These are phyloP conservation scores for Chlorella sp. DNA, from an alignment of 139 green algal species.

Conservation along the genomic window DNA sequence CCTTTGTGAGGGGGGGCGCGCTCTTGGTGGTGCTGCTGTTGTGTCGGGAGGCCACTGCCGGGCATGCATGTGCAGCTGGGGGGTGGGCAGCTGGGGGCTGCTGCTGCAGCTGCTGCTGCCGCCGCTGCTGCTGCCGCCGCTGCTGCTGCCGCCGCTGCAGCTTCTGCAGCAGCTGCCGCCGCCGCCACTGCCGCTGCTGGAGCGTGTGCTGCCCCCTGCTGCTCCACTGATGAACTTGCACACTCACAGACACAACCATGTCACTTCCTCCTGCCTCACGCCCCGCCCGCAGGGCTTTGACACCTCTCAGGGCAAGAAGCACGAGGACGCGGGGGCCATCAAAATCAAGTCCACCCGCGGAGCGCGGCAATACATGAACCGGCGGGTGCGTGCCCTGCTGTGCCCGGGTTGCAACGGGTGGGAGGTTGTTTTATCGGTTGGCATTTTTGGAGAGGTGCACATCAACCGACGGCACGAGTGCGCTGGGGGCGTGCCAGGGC, in stretches of 20 bases:
- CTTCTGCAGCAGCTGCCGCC: too few relatives aligned
- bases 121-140: not conserved
- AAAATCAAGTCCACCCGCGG: constrained; percentile 75
- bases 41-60: too few relatives aligned
- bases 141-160: too few relatives aligned
- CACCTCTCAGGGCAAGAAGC: constrained; percentile 77
- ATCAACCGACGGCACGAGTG: too few relatives aligned
- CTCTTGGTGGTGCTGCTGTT: too few relatives aligned
- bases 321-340: constrained; percentile 75
- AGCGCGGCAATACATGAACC: constrained; percentile 95
- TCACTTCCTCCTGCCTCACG: not conserved
- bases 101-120: not conserved
- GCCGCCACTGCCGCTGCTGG: too few relatives aligned
- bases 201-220: not conserved
- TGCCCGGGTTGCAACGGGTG: too few relatives aligned
- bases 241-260: not conserved
- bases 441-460: too few relatives aligned
- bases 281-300: constrained; percentile 66
- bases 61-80: too few relatives aligned
- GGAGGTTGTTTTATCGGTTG: too few relatives aligned
- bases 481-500: not conserved
- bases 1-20: constrained; percentile 65
- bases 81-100: not conserved
- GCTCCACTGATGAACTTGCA: not conserved
- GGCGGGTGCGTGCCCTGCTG: constrained; percentile 42